Evolutionary conservation across 208 protist genomes (phyloP).

Genomic region (Wallacemonas sp.): DNA sequence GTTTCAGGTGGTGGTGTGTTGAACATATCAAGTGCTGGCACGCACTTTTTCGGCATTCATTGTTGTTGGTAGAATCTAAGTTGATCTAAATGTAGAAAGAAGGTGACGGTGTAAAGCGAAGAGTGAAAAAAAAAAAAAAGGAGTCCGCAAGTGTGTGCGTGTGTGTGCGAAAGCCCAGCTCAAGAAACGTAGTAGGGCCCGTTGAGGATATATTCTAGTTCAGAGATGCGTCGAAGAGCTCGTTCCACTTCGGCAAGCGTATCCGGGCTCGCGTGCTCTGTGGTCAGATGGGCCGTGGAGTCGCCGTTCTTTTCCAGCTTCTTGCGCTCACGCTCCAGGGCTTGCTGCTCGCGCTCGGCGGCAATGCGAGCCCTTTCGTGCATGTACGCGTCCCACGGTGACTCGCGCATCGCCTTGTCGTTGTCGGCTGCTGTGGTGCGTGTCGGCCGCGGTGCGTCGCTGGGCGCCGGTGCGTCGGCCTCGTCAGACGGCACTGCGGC

Average conservation of each 20-base stretch:
- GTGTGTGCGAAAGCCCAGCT: not conserved
- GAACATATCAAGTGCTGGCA: no score
- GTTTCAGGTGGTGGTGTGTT: no score
- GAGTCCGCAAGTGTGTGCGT: no score
- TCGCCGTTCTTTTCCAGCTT: slow-evolving; percentile 8
- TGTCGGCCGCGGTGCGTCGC: no score
- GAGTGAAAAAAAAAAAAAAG: slow-evolving; percentile 6
- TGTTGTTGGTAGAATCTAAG: not conserved
- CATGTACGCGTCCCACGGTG: slow-evolving; percentile 3
- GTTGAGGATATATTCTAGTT: slow-evolving; percentile 5
- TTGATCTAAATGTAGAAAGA: not conserved
- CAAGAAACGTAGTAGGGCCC: slow-evolving; percentile 9
- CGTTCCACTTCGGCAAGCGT: not conserved
- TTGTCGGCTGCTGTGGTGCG: no score
- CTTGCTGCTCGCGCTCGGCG: slow-evolving; percentile 10
- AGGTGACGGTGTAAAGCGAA: not conserved
- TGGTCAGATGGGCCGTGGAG: not conserved
- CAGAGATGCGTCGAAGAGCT: not conserved
- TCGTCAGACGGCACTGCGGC: not conserved
- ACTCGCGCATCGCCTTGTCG: no score
- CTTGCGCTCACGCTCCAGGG: not conserved
- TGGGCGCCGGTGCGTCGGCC: not conserved
- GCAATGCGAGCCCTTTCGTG: not conserved
- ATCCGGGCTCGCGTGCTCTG: not conserved
- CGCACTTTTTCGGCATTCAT: not conserved